A percentile compares a stretch with the other conserved stretches of the same genome.
These are phyloP conservation scores for Malassezia restricta DNA, from an alignment of 1,284 basidiomycete species.

Conservation along the genomic window DNA sequence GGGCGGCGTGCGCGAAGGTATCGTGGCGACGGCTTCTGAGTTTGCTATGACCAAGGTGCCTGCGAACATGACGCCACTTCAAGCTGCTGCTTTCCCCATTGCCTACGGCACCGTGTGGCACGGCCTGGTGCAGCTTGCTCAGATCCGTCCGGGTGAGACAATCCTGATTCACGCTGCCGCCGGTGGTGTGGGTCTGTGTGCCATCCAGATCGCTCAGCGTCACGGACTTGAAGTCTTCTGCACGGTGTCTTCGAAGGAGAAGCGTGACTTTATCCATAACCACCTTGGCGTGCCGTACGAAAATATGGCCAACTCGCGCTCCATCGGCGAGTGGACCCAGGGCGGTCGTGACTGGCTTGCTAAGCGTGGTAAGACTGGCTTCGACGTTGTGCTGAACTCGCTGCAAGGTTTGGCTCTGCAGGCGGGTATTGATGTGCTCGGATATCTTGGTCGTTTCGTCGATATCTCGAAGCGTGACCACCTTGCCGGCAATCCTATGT, in stretches of 20 bases:
- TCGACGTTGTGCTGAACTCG: slow-evolving; percentile 18
- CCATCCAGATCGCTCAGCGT: slow-evolving; percentile 19
- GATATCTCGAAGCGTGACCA: slow-evolving; percentile 19
- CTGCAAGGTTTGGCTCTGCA: slow-evolving; percentile 16
- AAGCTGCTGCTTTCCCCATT: slow-evolving; percentile 55
- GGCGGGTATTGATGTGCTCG: slow-evolving; percentile 13
- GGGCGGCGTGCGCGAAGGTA: slow-evolving; percentile 13
- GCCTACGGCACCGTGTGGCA: slow-evolving; percentile 53
- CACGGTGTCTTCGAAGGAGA: slow-evolving; percentile 16
- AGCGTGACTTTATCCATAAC: slow-evolving; percentile 19
- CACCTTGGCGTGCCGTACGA: slow-evolving; percentile 18
- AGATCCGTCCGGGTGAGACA: slow-evolving; percentile 61
- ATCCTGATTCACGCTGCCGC: slow-evolving; percentile 82
- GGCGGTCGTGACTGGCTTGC: slow-evolving; percentile 13
- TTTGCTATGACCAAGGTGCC: slow-evolving; percentile 60
- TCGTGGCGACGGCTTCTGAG: slow-evolving; percentile 8
- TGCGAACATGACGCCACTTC: slow-evolving; percentile 52
- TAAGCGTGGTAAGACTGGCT: slow-evolving; percentile 14
- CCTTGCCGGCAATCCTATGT: slow-evolving; percentile 17
- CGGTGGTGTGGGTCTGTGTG: slow-evolving; percentile 55
- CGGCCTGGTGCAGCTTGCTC: slow-evolving; percentile 66
- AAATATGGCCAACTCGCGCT: slow-evolving; percentile 19
- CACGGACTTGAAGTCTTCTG: slow-evolving; percentile 16
- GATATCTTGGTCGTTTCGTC: slow-evolving; percentile 16
- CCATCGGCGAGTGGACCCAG: slow-evolving; percentile 13